Evolutionary conservation across 257 asterid species (phyloP).

Genomic region (Lithospermum erythrorhizon): DNA sequence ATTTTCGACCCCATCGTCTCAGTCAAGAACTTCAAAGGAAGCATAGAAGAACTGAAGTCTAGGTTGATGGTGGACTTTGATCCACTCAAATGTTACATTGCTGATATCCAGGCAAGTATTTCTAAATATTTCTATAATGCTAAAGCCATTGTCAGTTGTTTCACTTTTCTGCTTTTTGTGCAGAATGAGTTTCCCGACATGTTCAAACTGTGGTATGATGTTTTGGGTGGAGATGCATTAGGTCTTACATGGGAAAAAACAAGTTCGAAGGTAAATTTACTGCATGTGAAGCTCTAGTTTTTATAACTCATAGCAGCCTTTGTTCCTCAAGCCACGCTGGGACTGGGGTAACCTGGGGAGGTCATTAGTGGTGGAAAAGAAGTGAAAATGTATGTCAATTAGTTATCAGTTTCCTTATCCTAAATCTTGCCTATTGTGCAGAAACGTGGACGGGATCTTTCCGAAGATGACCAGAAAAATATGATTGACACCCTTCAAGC

Average conservation of each 20-base stretch:
- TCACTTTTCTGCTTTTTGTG: constrained; percentile 6
- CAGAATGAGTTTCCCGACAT: constrained; percentile 60
- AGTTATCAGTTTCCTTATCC: neutral
- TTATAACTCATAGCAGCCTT: neutral
- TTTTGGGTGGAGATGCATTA: constrained; percentile 86
- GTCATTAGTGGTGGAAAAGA: neutral
- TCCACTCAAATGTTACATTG: constrained; percentile 53
- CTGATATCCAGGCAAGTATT: constrained; percentile 66
- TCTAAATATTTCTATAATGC: constrained; percentile 2
- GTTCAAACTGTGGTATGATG: constrained; percentile 87
- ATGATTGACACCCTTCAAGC: constrained; percentile 36
- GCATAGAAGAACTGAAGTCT: constrained; percentile 37
- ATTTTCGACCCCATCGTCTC: constrained; percentile 57
- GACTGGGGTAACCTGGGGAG: too few species aligned
- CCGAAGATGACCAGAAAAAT: constrained; percentile 26
- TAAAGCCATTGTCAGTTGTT: neutral
- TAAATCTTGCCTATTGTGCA: constrained; percentile 24
- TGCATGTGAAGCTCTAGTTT: neutral
- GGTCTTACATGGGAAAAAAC: constrained; percentile 69
- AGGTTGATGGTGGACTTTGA: constrained; percentile 90
- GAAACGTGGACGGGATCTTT: constrained; percentile 63
- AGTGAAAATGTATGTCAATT: neutral
- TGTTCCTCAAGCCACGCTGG: neutral
- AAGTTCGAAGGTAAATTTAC: constrained; percentile 40
- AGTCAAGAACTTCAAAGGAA: constrained; percentile 35